Evolutionary conservation across 2,329 filamentous ascomycete species (phyloP), one percentile per base, ranked within the genome.

Genomic region (Scedosporium minutisporum): DNA sequence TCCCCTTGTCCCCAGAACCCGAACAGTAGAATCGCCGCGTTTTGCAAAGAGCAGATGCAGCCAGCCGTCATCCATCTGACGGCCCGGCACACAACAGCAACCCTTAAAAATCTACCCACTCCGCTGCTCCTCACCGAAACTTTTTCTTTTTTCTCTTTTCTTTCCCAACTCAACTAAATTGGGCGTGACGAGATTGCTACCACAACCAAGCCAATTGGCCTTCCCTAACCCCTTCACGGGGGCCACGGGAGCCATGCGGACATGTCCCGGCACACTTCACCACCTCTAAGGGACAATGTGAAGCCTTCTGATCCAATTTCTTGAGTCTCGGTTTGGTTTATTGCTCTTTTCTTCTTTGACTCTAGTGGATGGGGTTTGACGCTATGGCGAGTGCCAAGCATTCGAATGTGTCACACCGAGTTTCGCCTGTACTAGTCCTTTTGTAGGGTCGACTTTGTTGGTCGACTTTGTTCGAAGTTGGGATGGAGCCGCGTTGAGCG

Each of bases 101-200:
- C 18, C 51, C 16, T 23, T 18, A 23, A 57, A 57, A 58, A 41
- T 29, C 10, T 6, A 12, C 18, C 21, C 58, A 21, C 42, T 59
- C 38, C 4, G 29, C 9, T 38, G 29, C 29, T 38, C 27, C 58
- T 25, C 44, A 18, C 44, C 59, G 9, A 29, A 4, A 41, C 38
- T 59, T 67, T 66, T 66, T 64, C 61, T 62, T 67, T 62, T 63
- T 70, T 69, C 63, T 65, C 68, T 70, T 73, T 69, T 78, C 76
- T 76, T 73, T 77, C 82, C 80, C 76, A 73, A 75, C 84, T 82
- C 86, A 90, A 91, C 87, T 91, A 91, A 85, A 84, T 83, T 87
- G 87, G 86, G 84, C 74, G 80, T 88, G 88, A 92, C 83, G 88
- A 89, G 86, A 79, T 79, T 82, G 84, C 82, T 82, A 81, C 77